Base-by-base conservation (phyloP, 139 green algal genomes). In the Raphidocelis subcapitata region DNA sequence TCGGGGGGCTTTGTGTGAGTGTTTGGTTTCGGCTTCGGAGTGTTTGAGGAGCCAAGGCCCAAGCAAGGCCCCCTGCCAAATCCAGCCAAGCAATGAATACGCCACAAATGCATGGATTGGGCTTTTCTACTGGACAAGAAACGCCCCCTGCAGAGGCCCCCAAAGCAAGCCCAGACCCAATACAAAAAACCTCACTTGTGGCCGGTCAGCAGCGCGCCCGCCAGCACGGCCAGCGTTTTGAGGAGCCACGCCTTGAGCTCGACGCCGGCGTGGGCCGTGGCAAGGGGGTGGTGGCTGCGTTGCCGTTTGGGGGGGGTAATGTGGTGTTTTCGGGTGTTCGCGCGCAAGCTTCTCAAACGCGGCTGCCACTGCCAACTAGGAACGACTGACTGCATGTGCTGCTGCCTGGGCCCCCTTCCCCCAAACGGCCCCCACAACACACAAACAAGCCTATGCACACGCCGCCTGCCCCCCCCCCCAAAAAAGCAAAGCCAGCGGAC, bases 341-440 rank as follows among this genome's bases (percentile, higher is more conserved):
- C n/a, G n/a, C n/a, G n/a, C n/a, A n/a, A n/a, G n/a, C n/a, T n/a
- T n/a, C n/a, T n/a, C n/a, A n/a, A n/a, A n/a, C 47, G 1, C 73
- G 84, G 79, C 86, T 82, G 24, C 84, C 15, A 21, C 16, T 14
- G 54, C 54, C 54, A 29, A n/a, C n/a, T n/a, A n/a, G n/a, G n/a
- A n/a, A n/a, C n/a, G n/a, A n/a, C n/a, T n/a, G n/a, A n/a, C n/a
- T n/a, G n/a, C n/a, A n/a, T n/a, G n/a, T n/a, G n/a, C n/a, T n/a
- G n/a, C n/a, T n/a, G n/a, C n/a, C n/a, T n/a, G n/a, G n/a, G n/a
- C n/a, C n/a, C n/a, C n/a, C n/a, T n/a, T n/a, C n/a, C n/a, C n/a
- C n/a, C n/a, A n/a, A n/a, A n/a, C n/a, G n/a, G n/a, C n/a, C n/a
- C n/a, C n/a, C n/a, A n/a, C n/a, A n/a, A n/a, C n/a, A n/a, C n/a